Conservation (phyloP, 345 rosid genomes). For the Syzygium jambos region DNA sequence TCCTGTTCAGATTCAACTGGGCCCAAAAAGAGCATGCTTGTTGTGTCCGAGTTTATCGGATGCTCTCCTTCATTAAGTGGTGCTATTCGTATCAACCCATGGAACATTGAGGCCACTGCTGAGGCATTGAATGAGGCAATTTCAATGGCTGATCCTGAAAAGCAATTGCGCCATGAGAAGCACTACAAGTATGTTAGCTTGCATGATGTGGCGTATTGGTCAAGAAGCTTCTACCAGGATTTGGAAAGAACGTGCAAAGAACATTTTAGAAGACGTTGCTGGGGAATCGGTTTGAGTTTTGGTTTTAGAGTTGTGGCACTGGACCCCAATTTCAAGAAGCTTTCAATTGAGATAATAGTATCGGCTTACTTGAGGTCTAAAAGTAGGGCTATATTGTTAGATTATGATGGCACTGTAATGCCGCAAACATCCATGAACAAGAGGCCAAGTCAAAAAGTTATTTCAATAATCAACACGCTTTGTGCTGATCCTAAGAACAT, state of each 20-base stretch:
- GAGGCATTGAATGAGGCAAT: slow-evolving; percentile 77
- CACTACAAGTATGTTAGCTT: slow-evolving; percentile 74
- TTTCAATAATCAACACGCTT: slow-evolving; percentile 42
- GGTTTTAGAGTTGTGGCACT: slow-evolving; percentile 73
- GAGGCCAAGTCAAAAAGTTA: slow-evolving; percentile 40
- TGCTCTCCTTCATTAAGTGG: slow-evolving; percentile 85
- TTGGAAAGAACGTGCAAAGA: slow-evolving; percentile 68
- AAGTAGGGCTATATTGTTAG: slow-evolving; percentile 55
- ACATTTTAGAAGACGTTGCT: slow-evolving; percentile 60
- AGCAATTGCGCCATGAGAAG: slow-evolving; percentile 87
- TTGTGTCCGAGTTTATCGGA: slow-evolving; percentile 74
- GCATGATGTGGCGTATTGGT: slow-evolving; percentile 77
- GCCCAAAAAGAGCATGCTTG: slow-evolving; percentile 65
- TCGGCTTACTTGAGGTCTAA: slow-evolving; percentile 48
- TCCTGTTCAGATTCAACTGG: slow-evolving; percentile 21
- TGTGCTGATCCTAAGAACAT: slow-evolving; percentile 45
- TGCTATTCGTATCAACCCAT: slow-evolving; percentile 66
- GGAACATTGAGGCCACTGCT: slow-evolving; percentile 61
- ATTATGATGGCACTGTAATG: slow-evolving; percentile 72
- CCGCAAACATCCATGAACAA: slow-evolving; percentile 62
- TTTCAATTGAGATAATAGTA: slow-evolving; percentile 42
- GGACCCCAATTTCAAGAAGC: slow-evolving; percentile 59
- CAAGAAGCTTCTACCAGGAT: slow-evolving; percentile 64
- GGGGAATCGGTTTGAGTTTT: slow-evolving; percentile 74
- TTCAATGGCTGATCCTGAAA: slow-evolving; percentile 50